Evolutionary conservation across 345 rosid species (phyloP).

Genomic region (Isatis tinctoria): DNA sequence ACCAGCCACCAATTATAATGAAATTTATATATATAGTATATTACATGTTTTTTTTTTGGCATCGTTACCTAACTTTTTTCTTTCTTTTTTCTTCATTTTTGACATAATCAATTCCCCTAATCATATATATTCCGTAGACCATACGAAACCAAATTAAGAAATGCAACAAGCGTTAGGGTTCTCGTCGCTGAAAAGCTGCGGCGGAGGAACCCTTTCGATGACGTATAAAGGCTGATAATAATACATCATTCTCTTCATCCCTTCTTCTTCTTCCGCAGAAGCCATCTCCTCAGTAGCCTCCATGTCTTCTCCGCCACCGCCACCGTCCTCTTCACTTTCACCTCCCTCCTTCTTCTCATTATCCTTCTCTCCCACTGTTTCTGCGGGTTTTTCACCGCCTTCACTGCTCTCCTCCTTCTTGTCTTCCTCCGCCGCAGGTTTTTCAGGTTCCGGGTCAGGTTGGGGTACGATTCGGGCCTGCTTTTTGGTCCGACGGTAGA

Average conservation of each 20-base stretch:
- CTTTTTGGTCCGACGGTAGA: constrained; percentile 74
- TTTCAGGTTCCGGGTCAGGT: constrained; percentile 54
- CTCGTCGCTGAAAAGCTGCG: constrained; percentile 95
- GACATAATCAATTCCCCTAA: constrained; percentile 16
- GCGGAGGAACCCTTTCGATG: constrained; percentile 72
- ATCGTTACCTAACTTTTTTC: neutral
- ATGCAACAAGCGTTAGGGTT: constrained; percentile 94
- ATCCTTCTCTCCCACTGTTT: constrained; percentile 36
- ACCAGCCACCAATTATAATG: constrained; percentile 3
- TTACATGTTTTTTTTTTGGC: neutral
- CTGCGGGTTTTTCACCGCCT: constrained; percentile 34
- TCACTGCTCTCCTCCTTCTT: constrained; percentile 46
- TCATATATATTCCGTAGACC: neutral
- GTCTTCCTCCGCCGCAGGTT: constrained; percentile 36
- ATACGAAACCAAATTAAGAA: constrained; percentile 33
- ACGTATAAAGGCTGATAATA: constrained; percentile 61
- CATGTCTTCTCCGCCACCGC: constrained; percentile 12
- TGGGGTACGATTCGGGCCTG: constrained; percentile 77
- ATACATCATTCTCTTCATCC: constrained; percentile 57
- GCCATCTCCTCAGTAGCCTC: constrained; percentile 5
- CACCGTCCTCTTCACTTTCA: neutral
- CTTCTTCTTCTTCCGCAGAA: constrained; percentile 37
- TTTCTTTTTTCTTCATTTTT: neutral
- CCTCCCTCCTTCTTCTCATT: constrained; percentile 26
- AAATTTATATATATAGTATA: neutral